Evolutionary conservation across 768 basidiomycete species (phyloP).

Genomic region (Leucosporidium yakuticum): DNA sequence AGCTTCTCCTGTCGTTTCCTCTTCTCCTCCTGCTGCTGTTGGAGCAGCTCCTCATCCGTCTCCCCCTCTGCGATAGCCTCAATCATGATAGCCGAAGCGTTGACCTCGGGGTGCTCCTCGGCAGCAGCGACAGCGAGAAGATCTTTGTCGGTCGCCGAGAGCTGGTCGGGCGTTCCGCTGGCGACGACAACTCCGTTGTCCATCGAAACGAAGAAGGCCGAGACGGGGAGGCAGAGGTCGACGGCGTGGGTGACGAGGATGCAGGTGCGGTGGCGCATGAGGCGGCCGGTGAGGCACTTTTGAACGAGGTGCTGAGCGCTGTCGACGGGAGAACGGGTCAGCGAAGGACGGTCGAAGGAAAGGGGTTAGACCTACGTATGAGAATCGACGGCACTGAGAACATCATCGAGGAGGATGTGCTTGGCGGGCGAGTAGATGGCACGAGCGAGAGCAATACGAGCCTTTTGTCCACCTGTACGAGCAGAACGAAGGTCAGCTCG

Average conservation of each 20-base stretch:
- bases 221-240: conserved; percentile 73
- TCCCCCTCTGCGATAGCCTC: conserved; percentile 13
- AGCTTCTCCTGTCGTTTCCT: conserved; percentile 13
- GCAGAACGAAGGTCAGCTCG: neutral
- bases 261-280: conserved; percentile 71
- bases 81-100: conserved; percentile 17
- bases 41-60: neutral
- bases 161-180: conserved; percentile 7
- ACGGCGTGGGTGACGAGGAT: conserved; percentile 92
- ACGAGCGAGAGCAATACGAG: conserved; percentile 59
- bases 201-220: conserved; percentile 56
- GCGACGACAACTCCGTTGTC: conserved; percentile 22
- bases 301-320: conserved; percentile 68
- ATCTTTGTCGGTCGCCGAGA: neutral
- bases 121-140: neutral
- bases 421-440: conserved; percentile 78
- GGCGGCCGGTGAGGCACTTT: conserved; percentile 70
- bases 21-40: conserved; percentile 12
- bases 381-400: conserved; percentile 47
- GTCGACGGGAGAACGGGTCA: conserved; percentile 41
- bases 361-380: conserved; percentile 58
- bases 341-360: neutral
- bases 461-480: conserved; percentile 24
- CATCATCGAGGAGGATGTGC: conserved; percentile 32
- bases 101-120: conserved; percentile 18